Conservation (phyloP, 306 rosid genomes). For the Canavalia gladiata region DNA sequence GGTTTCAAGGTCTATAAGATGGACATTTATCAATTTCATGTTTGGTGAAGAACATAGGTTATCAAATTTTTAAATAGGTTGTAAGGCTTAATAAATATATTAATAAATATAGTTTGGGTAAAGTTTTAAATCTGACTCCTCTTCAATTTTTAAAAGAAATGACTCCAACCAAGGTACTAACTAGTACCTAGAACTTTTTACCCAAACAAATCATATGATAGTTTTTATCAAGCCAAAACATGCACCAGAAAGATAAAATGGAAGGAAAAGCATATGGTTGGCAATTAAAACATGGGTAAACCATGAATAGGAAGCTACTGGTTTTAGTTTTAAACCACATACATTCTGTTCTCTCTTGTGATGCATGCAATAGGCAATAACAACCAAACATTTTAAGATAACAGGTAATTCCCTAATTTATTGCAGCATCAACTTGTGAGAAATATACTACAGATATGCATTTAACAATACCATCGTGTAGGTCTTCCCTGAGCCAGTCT, state of each 20-base stretch:
- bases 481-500: constrained; percentile 99
- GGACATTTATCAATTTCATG: neutral
- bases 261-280: constrained; percentile 29
- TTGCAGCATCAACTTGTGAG: constrained; percentile 32
- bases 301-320: neutral
- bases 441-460: constrained; percentile 14
- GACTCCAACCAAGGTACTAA: neutral
- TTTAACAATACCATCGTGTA: constrained; percentile 84
- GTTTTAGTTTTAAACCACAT: constrained; percentile 11
- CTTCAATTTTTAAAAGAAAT: neutral
- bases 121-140: neutral
- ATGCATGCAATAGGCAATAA: constrained; percentile 28
- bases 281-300: constrained; percentile 16
- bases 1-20: constrained; percentile 32
- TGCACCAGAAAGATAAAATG: constrained; percentile 6
- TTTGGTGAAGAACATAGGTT: constrained; percentile 11
- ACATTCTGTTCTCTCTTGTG: constrained; percentile 16
- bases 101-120: neutral
- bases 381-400: constrained; percentile 21
- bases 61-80: constrained; percentile 17
- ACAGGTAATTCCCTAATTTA: constrained; percentile 15
- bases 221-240: constrained; percentile 1
- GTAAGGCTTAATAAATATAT: constrained; percentile 4
- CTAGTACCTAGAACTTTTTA: neutral
- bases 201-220: neutral